phyloP scores from a whole-genome alignment of 2,329 filamentous ascomycete species.

The Penicillium sp. region DNA sequence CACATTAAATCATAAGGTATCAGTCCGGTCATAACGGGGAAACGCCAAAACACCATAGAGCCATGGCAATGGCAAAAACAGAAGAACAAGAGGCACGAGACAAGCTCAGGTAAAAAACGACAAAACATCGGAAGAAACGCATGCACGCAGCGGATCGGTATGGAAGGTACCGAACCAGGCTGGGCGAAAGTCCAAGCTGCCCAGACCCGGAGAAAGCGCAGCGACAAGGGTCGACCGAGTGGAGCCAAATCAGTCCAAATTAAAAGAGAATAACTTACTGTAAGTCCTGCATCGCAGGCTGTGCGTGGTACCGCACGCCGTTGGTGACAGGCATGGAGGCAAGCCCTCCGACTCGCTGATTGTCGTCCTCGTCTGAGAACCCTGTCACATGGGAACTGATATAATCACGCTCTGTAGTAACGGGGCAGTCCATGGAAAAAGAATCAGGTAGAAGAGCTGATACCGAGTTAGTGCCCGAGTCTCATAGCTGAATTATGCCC shows the following conservation, averaged over 20 bases:
- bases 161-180: slow-evolving; percentile 28
- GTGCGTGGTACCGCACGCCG: slow-evolving; percentile 54
- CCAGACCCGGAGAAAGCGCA: slow-evolving; percentile 31
- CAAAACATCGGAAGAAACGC: slow-evolving; percentile 27
- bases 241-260: slow-evolving; percentile 36
- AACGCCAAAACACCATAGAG: slow-evolving; percentile 9
- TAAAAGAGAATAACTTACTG: slow-evolving; percentile 54
- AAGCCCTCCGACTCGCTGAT: slow-evolving; percentile 53
- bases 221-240: slow-evolving; percentile 33
- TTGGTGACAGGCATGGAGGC: slow-evolving; percentile 49
- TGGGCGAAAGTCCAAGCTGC: slow-evolving; percentile 31
- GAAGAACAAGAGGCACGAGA: slow-evolving; percentile 11
- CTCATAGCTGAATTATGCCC: not conserved
- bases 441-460: slow-evolving; percentile 36
- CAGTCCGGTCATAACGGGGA: slow-evolving; percentile 20
- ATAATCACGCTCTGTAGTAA: slow-evolving; percentile 43
- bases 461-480: slow-evolving; percentile 12
- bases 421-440: slow-evolving; percentile 40
- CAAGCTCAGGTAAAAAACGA: slow-evolving; percentile 15
- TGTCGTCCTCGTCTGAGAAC: slow-evolving; percentile 47
- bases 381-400: slow-evolving; percentile 36
- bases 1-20: slow-evolving; percentile 4
- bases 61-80: slow-evolving; percentile 7
- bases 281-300: slow-evolving; percentile 52
- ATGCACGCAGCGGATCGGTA: slow-evolving; percentile 31